Base-by-base conservation (phyloP, 2,329 filamentous ascomycete genomes). In the Fusarium incarnatum region DNA sequence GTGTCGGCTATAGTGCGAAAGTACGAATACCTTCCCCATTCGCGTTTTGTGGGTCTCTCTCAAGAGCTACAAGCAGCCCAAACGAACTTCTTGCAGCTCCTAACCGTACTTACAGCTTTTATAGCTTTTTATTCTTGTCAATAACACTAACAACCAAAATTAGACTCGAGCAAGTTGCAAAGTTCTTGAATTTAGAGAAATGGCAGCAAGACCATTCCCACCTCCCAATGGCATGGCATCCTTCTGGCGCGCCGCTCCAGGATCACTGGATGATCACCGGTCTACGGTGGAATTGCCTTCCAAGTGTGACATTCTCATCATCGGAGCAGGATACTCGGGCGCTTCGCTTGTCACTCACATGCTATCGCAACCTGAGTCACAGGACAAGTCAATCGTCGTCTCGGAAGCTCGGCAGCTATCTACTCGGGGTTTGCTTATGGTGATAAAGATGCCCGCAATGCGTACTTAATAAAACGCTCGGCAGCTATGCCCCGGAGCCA, bases 281-380 rank as follows among this genome's bases (percentile, higher is more conserved):
- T 67, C 61, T 0, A 59, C 58, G 1, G 2, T 11, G 3, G 3
- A 16, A 3, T 28, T 86, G 1, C 84, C 83, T 0, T 46, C 68
- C 1, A 61, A 80, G 30, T 79, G 77, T 30, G 83, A 86, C 47
- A 80, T 86, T 53, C 78, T 81, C 18, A 81, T 86, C 40, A 79
- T 86, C 11, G 85, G 84, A 1, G 80, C 82, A 16, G 85, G 85
- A 0, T 84, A 81, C 56, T 78, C 84, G 7, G 84, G 85, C 5
- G 79, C 81, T 1, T 79, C 80, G 2, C 79, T 81, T 7, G 81
- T 81, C 0, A 83, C 83, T 46, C 81, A 86, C 61, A 77, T 80
- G n/a, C 56, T 79, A 18, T 71, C 74, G 34, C 65, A 64, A 2
- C 3, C 52, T 16, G 57, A 64, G 1, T 60, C 60, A 6, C 69